Conservation (phyloP, 306 rosid genomes). For the Pterocarpus macrocarpus region DNA sequence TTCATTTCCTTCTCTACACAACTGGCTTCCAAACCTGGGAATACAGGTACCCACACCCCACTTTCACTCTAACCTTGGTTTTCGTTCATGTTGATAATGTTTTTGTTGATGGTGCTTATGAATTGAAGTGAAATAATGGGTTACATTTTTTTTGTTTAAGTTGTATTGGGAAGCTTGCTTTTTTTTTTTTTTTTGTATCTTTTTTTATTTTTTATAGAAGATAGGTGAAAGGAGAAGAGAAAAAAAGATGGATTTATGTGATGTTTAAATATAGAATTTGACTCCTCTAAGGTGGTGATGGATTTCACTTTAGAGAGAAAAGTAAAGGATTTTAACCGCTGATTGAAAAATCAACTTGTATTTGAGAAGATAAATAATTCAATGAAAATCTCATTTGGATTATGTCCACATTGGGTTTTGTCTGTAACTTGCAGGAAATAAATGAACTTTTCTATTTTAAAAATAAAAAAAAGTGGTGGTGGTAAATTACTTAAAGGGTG, state of each 20-base stretch:
- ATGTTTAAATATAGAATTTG: too few species aligned
- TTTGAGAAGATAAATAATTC: neutral
- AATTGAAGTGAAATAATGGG: too few species aligned
- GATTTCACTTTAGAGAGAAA: neutral
- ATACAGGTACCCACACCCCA: constrained; percentile 60
- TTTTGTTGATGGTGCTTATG: too few species aligned
- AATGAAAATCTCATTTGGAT: neutral
- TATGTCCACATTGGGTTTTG: constrained; percentile 3
- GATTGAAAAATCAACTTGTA: neutral
- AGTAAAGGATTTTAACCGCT: neutral
- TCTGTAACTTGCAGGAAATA: neutral
- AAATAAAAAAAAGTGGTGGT: neutral
- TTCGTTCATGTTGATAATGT: too few species aligned
- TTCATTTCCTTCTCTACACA: constrained; percentile 94
- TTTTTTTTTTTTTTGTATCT: too few species aligned
- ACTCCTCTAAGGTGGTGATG: too few species aligned
- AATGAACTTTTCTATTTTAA: neutral
- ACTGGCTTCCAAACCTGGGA: constrained; percentile 99
- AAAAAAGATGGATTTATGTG: too few species aligned
- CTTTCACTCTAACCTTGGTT: too few species aligned
- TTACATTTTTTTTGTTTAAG: neutral
- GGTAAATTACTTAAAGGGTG: neutral
- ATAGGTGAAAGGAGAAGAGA: too few species aligned
- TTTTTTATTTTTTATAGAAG: too few species aligned
- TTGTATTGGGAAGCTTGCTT: neutral